Evolutionary conservation across 805 yeast genomes (phyloP).

Genomic region (Wickerhamomyces subpelliculosus): DNA sequence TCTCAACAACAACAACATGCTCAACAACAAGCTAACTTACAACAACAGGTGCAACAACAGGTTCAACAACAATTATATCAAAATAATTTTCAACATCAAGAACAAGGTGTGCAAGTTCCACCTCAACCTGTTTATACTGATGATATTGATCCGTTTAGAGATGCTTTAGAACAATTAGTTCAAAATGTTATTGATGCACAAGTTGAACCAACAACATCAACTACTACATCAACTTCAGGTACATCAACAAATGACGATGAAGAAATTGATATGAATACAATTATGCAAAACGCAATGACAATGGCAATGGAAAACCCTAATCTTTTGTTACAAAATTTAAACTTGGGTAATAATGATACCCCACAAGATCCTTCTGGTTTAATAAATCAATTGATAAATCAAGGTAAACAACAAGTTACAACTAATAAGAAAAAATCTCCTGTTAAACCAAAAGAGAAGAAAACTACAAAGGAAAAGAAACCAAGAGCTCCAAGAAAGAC

Average conservation of each 20-base stretch:
- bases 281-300: conserved; percentile 69
- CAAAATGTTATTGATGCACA: conserved; percentile 42
- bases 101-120: conserved; percentile 2
- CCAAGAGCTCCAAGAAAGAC: conserved; percentile 22
- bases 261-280: conserved; percentile 61
- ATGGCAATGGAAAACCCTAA: conserved; percentile 66
- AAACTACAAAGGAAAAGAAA: conserved; percentile 20
- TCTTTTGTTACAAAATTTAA: conserved; percentile 31
- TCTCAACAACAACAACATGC: neutral
- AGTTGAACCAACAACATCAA: conserved; percentile 4
- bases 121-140: neutral
- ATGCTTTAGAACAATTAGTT: conserved; percentile 50
- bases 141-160: conserved; percentile 34
- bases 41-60: neutral
- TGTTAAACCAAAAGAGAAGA: conserved; percentile 15
- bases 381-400: conserved; percentile 18
- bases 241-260: conserved; percentile 24
- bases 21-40: too few relatives aligned
- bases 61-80: conserved; percentile 2
- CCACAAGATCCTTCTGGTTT: conserved; percentile 6
- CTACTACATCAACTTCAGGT: neutral
- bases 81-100: conserved; percentile 4
- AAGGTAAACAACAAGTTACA: conserved; percentile 12
- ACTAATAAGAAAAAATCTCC: conserved; percentile 9
- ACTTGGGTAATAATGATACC: conserved; percentile 12